Evolutionary conservation across 2,329 filamentous ascomycete genomes (phyloP).

Genomic region (Cladosporium sp.): DNA sequence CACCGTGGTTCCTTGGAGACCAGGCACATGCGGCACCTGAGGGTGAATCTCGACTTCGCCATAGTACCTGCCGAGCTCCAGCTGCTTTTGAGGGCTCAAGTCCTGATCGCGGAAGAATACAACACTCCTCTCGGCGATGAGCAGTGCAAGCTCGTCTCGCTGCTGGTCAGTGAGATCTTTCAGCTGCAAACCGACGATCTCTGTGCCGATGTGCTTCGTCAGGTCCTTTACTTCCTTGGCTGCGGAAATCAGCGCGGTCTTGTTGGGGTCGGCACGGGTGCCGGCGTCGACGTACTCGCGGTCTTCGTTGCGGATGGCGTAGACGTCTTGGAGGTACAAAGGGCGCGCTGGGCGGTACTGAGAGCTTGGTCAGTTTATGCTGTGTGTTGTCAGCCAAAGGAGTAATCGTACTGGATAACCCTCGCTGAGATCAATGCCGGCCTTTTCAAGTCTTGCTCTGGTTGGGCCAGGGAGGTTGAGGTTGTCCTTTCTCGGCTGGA

Average conservation of each 20-base stretch:
- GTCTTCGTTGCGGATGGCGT: slow-evolving; percentile 56
- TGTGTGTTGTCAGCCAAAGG: no score
- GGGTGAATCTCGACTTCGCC: slow-evolving; percentile 67
- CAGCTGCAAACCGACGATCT: slow-evolving; percentile 59
- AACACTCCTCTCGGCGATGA: slow-evolving; percentile 60
- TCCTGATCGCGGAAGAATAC: slow-evolving; percentile 64
- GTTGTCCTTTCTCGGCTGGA: slow-evolving; percentile 58
- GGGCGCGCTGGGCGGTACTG: slow-evolving; percentile 60
- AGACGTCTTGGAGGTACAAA: slow-evolving; percentile 65
- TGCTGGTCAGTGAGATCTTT: slow-evolving; percentile 57
- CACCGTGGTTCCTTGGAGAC: slow-evolving; percentile 51
- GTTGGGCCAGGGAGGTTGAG: slow-evolving; percentile 57
- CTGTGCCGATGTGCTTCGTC: slow-evolving; percentile 59
- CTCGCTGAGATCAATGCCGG: slow-evolving; percentile 62
- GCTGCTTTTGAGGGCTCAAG: slow-evolving; percentile 58
- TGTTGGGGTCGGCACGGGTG: slow-evolving; percentile 58
- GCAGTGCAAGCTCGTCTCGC: slow-evolving; percentile 56
- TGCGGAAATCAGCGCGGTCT: slow-evolving; percentile 56
- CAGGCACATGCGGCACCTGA: slow-evolving; percentile 66
- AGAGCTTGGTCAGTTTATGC: neutral
- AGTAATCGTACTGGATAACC: slow-evolving; percentile 53
- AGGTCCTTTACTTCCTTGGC: slow-evolving; percentile 60
- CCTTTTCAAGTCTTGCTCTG: slow-evolving; percentile 58
- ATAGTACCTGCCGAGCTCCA: slow-evolving; percentile 57
- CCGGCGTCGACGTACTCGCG: slow-evolving; percentile 57